These are phyloP conservation scores for Ammopiptanthus mongolicus DNA, from an alignment of 306 rosid species.

Conservation along the genomic window DNA sequence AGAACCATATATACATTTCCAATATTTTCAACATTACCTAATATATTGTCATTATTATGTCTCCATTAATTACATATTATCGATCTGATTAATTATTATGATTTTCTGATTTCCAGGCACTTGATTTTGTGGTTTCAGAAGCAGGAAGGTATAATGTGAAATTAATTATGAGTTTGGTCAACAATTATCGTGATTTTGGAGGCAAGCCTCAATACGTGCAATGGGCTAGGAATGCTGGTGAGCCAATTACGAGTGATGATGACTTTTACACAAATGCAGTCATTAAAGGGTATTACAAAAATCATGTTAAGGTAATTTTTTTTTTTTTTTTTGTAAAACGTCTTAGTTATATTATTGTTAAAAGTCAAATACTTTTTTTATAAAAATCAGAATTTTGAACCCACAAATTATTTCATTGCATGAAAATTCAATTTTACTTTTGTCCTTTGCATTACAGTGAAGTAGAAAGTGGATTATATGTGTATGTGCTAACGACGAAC, in stretches of 20 bases:
- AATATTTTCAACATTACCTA: neutral
- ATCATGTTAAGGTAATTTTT: constrained; percentile 12
- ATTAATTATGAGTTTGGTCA: constrained; percentile 28
- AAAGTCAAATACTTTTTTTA: too few species aligned
- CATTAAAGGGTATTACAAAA: constrained; percentile 6
- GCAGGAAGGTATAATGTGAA: constrained; percentile 26
- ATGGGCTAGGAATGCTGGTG: constrained; percentile 40
- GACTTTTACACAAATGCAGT: neutral
- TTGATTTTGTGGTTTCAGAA: constrained; percentile 42
- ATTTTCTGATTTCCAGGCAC: constrained; percentile 20
- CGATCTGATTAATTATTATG: neutral
- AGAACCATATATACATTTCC: neutral
- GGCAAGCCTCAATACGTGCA: constrained; percentile 41
- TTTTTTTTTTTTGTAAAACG: too few species aligned
- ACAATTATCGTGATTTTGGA: constrained; percentile 30
- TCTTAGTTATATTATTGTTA: too few species aligned
- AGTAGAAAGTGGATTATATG: too few species aligned
- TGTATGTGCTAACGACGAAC: neutral
- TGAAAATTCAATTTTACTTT: too few species aligned
- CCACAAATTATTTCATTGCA: neutral
- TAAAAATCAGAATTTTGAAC: neutral
- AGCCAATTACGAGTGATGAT: neutral
- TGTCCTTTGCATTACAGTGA: too few species aligned
- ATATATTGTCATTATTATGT: neutral
- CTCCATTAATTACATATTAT: too few species aligned